Percentiles rank a stretch among this genome's conserved stretches.
Conservation (phyloP, 129 eudicot genomes). For the Arctium lappa region DNA sequence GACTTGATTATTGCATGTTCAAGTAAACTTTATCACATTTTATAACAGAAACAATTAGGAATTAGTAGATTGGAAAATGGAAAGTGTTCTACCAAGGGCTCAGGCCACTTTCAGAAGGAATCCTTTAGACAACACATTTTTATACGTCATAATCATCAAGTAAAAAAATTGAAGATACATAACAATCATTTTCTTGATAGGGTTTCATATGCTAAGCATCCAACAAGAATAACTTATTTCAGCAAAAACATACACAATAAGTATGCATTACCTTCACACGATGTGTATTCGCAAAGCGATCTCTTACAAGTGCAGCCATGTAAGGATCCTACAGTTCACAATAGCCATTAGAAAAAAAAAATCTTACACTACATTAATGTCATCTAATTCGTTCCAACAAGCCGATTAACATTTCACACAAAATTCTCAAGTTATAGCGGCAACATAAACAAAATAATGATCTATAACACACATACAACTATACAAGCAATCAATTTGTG, state of each 20-base stretch:
- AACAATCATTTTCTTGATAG: neutral
- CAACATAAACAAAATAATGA: no score
- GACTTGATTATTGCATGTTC: neutral
- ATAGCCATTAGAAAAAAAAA: constrained; percentile 1
- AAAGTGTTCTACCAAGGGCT: neutral
- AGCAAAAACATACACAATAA: neutral
- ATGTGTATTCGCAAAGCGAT: constrained; percentile 61
- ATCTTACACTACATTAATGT: neutral
- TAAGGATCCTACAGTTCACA: constrained; percentile 64
- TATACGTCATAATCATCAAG: neutral
- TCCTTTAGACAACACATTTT: neutral
- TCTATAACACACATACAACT: neutral
- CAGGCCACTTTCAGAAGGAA: neutral
- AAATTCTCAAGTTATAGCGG: neutral
- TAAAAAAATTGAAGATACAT: neutral
- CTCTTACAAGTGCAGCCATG: constrained; percentile 87
- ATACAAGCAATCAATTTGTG: neutral
- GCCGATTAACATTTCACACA: neutral
- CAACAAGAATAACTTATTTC: neutral
- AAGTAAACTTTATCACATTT: neutral
- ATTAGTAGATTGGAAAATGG: neutral
- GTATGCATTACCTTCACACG: constrained; percentile 54
- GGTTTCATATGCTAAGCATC: neutral
- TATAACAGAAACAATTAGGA: neutral
- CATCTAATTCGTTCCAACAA: neutral